These are phyloP conservation scores for Cucurbita maxima DNA, from an alignment of 306 rosid genomes.

Conservation along the genomic window DNA sequence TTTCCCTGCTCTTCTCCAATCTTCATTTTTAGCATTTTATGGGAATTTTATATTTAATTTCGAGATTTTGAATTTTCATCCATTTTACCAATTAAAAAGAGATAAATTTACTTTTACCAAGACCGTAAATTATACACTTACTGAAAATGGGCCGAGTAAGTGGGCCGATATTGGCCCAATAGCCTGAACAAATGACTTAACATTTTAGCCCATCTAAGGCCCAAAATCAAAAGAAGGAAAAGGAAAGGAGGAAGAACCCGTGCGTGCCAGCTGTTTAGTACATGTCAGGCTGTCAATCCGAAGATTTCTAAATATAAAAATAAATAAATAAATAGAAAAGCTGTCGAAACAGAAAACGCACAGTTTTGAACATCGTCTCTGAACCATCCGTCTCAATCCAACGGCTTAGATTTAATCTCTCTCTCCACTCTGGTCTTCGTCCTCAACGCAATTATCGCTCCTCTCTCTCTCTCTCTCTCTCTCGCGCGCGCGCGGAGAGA, in stretches of 20 bases:
- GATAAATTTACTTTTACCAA: too few relatives aligned
- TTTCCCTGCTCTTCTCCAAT: neutral
- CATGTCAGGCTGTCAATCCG: slow-evolving; percentile 8
- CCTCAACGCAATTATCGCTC: slow-evolving; percentile 9
- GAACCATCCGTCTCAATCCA: neutral
- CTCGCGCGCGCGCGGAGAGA: neutral
- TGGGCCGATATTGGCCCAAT: neutral
- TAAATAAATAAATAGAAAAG: neutral
- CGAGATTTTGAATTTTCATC: neutral
- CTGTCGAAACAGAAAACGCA: neutral
- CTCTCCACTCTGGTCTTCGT: neutral
- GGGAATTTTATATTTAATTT: neutral
- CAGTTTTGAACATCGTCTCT: neutral
- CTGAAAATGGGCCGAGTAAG: neutral
- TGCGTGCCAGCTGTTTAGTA: slow-evolving; percentile 5
- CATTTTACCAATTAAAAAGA: too few relatives aligned
- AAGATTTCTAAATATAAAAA: neutral
- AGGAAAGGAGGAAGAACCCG: neutral
- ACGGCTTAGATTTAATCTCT: neutral
- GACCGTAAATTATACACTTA: too few relatives aligned
- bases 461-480: neutral
- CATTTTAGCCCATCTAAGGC: neutral
- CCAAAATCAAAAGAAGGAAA: neutral
- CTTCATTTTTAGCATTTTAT: neutral
- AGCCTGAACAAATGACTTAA: neutral